Conservation (phyloP, 2,329 filamentous ascomycete species). For the Ceratocystis destructans region DNA sequence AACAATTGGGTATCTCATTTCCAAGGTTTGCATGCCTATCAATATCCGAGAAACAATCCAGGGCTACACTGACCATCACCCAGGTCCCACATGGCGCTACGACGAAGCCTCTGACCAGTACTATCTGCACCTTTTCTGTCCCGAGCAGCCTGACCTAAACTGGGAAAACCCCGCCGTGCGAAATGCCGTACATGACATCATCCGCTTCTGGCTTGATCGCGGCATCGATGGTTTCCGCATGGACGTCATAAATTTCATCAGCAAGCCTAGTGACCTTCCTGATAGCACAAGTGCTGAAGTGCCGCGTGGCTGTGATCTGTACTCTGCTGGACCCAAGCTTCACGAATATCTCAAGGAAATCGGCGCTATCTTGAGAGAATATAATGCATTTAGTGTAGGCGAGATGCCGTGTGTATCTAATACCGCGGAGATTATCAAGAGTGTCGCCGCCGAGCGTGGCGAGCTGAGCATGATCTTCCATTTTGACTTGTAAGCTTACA, state of each 20-base stretch:
- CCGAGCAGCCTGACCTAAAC: constrained; percentile 63
- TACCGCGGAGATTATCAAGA: constrained; percentile 31
- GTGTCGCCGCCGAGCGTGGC: constrained; percentile 40
- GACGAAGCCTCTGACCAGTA: constrained; percentile 37
- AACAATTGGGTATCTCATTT: constrained; percentile 38
- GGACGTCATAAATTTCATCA: constrained; percentile 55
- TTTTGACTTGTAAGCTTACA: constrained; percentile 39
- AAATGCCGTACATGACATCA: constrained; percentile 51
- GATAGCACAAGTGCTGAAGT: constrained; percentile 28
- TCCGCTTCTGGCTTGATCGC: constrained; percentile 60
- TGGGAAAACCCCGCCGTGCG: constrained; percentile 58
- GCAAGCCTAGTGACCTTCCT: constrained; percentile 44
- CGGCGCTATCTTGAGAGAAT: constrained; percentile 32
- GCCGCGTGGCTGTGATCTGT: constrained; percentile 30
- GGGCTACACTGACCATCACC: background rate
- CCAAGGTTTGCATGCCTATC: constrained; percentile 5
- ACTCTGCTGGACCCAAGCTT: constrained; percentile 39
- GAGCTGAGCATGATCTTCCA: constrained; percentile 62
- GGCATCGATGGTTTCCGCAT: constrained; percentile 54
- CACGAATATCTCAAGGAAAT: constrained; percentile 36
- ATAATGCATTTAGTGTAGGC: constrained; percentile 39
- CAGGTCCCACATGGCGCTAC: constrained; percentile 36
- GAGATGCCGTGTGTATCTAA: constrained; percentile 37
- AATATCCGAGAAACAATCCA: background rate
- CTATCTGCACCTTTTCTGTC: constrained; percentile 55